Evolutionary conservation across 1,284 basidiomycete genomes (phyloP), one percentile per base, ranked within the genome.

Genomic region (Trichosporon sp.): DNA sequence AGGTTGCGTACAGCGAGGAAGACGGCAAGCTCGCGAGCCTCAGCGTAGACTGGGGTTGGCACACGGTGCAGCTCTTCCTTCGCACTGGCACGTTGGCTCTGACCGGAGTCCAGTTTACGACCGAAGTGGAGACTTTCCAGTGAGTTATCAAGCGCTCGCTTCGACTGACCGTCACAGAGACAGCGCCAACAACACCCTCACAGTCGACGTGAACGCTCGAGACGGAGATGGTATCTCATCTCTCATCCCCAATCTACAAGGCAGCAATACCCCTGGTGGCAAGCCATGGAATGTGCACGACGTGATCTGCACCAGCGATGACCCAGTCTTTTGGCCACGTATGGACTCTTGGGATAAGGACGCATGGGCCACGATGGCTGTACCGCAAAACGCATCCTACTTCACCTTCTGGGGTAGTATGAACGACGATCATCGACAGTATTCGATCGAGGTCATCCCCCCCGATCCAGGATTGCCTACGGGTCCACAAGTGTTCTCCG

Each of bases 371-470:
- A 63, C 59, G 35, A 63, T 63, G 59, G 21, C 31, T n/a, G 59
- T 63, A 1, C 59, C 59, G 16, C 59, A 63, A 32, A 63, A 63
- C 32, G 59, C 59, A 7, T 37, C 59, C 32, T 63, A 63, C 32
- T 63, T 63, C 59, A 63, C 59, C 32, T 63, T 63, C 59, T 63
- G 59, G 59, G 59, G 59, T 3, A 63, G 59, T 14, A 63, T 63
- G 59, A 63, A 63, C n/a, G 59, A 63, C 19, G 59, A 63, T 10
- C 59, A 63, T 6, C 59, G 59, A 4, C 19, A 63, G 14, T 63
- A 63, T 32, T 63, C 59, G 32, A 63, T 63, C 14, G 59, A 63
- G 32, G 11, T 63, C 59, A 63, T 63, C 32, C 59, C 59, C 6
- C 16, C 59, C 4, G 31, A 16, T 4, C 59, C 59, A 5, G 32